These are phyloP conservation scores for Amanita rubescens DNA, from an alignment of 768 basidiomycete genomes.

Conservation along the genomic window DNA sequence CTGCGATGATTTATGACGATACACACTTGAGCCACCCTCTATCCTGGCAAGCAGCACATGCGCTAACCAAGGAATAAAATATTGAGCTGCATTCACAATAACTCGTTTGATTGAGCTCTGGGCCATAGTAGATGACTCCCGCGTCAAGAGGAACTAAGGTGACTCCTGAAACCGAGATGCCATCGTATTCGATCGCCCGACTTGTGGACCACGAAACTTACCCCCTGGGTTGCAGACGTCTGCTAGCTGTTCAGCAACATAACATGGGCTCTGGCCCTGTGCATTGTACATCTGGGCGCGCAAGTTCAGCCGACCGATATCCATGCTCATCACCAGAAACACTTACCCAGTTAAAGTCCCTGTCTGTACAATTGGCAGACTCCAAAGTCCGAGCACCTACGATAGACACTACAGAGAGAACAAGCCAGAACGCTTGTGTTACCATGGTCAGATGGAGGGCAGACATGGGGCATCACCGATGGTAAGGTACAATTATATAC, in stretches of 20 bases:
- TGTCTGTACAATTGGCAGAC: neutral
- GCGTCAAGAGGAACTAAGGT: constrained; percentile 20
- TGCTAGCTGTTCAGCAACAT: constrained; percentile 1
- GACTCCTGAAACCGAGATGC: neutral
- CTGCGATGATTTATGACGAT: neutral
- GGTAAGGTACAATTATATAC: neutral
- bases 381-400: neutral
- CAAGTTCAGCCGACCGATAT: neutral
- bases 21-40: constrained; percentile 21
- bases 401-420: neutral
- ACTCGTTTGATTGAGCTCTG: constrained; percentile 25
- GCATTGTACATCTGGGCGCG: neutral
- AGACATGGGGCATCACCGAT: neutral
- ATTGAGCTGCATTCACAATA: constrained; percentile 43
- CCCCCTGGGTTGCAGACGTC: neutral
- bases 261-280: constrained; percentile 1
- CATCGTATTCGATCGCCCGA: neutral
- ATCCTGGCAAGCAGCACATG: constrained; percentile 43
- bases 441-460: neutral
- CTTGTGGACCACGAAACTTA: neutral
- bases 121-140: constrained; percentile 28
- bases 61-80: constrained; percentile 42
- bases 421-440: neutral
- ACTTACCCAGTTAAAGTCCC: neutral
- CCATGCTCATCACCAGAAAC: neutral